Conservation (phyloP, 441 rosid genomes). For the Erysimum cheiri region DNA sequence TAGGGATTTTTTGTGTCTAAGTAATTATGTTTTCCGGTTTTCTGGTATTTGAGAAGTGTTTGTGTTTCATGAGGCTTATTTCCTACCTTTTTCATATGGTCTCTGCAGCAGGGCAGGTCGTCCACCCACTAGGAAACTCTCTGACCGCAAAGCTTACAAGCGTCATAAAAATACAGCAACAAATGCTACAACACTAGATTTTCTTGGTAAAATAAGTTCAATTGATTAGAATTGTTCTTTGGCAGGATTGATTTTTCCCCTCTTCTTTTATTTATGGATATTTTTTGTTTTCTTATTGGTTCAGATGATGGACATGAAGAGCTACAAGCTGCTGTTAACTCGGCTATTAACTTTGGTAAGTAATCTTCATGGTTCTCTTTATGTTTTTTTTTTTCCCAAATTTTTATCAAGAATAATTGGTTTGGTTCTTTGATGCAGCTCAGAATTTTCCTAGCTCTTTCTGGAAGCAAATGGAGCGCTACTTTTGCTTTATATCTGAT, state of each 20-base stretch:
- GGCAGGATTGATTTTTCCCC: slow-evolving; percentile 13
- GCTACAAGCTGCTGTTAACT: slow-evolving; percentile 90
- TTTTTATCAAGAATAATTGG: slow-evolving; percentile 34
- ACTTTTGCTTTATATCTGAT: slow-evolving; percentile 78
- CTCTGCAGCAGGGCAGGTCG: slow-evolving; percentile 83
- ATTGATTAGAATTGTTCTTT: slow-evolving; percentile 30
- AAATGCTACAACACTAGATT: slow-evolving; percentile 72
- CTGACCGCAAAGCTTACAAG: slow-evolving; percentile 90
- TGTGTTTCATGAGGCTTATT: slow-evolving; percentile 44
- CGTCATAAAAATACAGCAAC: slow-evolving; percentile 76
- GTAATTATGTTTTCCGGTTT: slow-evolving; percentile 26
- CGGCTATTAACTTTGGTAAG: slow-evolving; percentile 70
- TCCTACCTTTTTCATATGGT: slow-evolving; percentile 41
- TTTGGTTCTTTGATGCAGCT: slow-evolving; percentile 59
- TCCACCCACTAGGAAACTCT: slow-evolving; percentile 93
- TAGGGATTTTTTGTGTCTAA: slow-evolving; percentile 45
- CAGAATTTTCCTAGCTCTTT: slow-evolving; percentile 62
- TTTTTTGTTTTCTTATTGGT: slow-evolving; percentile 56
- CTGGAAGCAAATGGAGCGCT: slow-evolving; percentile 91
- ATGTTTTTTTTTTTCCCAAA: slow-evolving; percentile 1
- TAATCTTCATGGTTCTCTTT: slow-evolving; percentile 31
- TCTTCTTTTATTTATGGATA: slow-evolving; percentile 39
- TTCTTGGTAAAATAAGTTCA: slow-evolving; percentile 73
- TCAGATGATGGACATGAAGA: slow-evolving; percentile 93
- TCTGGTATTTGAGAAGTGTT: slow-evolving; percentile 18